Base-by-base conservation (phyloP, 2,329 filamentous ascomycete genomes). In the Fusarium newnesense region DNA sequence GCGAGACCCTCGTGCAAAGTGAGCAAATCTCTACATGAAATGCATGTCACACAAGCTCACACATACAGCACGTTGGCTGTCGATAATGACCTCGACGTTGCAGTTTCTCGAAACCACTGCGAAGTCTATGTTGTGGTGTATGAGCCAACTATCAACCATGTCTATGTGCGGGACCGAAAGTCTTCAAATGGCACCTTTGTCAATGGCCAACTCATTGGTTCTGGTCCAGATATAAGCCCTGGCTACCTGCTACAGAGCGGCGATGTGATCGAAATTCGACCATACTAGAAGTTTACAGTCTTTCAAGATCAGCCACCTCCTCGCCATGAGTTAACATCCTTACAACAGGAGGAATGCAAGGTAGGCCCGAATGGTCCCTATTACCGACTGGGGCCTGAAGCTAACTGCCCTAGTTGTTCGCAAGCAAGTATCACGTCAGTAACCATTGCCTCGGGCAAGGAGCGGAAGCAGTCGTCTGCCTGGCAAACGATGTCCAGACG, bases 81-180 rank as follows among this genome's bases (percentile, higher is more conserved):
- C 43, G 75, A 79, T 15, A 76, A 77, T 49, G 81, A 83, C 49
- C 53, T 58, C n/a, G 73, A 82, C 5, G 79, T 83, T 67, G 70
- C 76, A 1, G 82, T 90, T 26, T 90, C 88, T 4, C 84, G 87
- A 58, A 82, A 84, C 32, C 88, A 90, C 60, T 87, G 88, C 70
- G 86, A 89, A 72, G 81, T 90, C 37, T 90, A 89, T 75, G 85
- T 85, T 4, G 80, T 90, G 44, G 76, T 85, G 15, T 88, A 89
- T 67, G 87, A 89, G 49, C 77, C 79, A 26, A 79, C 77, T 13
- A 62, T 79, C 72, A 80, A 81, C 49, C 79, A 88, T 60, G 78
- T 90, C 44, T 90, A 89, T 70, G 87, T 89, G 34, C 85, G 88
- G 19, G 89, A 91, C 72, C 84, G 86, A 30, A 84, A 85, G 59